phyloP scores from a whole-genome alignment of 257 asterid species.

The Coffea eugenioides region DNA sequence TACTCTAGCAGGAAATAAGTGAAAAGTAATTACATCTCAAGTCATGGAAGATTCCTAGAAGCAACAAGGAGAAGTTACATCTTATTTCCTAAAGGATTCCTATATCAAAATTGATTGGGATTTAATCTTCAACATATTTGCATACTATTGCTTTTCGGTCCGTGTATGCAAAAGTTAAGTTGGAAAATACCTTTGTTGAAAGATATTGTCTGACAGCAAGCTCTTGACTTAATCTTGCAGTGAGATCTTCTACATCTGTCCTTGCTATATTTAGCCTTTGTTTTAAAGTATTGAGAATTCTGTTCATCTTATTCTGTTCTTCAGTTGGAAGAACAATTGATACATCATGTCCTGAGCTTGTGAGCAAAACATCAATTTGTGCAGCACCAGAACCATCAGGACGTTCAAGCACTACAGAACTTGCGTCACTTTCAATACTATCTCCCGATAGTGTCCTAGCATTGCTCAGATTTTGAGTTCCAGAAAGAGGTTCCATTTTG shows the following conservation, averaged over 20 bases:
- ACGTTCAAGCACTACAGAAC: conserved; percentile 15
- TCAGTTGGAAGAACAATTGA: conserved; percentile 39
- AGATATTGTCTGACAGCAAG: conserved; percentile 52
- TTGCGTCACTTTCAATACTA: conserved; percentile 24
- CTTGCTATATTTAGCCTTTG: conserved; percentile 43
- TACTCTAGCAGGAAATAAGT: background rate
- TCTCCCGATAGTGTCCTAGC: conserved; percentile 19
- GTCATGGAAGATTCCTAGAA: no score
- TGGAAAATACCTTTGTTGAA: conserved; percentile 46
- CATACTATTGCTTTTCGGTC: background rate
- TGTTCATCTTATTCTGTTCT: conserved; percentile 45
- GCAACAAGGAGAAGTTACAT: background rate
- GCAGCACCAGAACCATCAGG: conserved; percentile 35
- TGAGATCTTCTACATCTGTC: conserved; percentile 53
- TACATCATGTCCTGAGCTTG: conserved; percentile 28
- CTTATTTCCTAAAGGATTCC: background rate
- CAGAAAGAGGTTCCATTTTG: conserved; percentile 19
- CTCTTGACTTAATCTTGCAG: conserved; percentile 56
- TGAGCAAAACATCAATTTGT: conserved; percentile 14
- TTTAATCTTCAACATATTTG: background rate
- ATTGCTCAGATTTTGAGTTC: conserved; percentile 15
- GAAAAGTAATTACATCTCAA: no score
- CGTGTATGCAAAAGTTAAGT: background rate
- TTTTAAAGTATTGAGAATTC: conserved; percentile 39
- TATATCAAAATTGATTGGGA: background rate